phyloP scores from a whole-genome alignment of 164 flowering plant species.

The Berberis thunbergii region DNA sequence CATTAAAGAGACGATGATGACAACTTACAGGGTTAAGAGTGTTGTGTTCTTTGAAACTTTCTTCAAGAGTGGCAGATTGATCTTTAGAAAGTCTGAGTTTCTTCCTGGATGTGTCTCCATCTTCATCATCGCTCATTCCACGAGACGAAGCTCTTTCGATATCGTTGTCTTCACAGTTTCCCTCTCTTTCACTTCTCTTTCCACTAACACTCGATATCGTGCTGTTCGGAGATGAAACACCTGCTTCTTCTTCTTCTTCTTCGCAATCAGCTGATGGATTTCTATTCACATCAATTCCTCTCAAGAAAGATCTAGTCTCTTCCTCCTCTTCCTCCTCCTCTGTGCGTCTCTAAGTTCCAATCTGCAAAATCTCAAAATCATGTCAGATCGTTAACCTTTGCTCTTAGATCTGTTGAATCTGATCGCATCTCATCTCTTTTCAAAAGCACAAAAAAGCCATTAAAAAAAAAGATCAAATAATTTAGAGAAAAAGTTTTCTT shows the following conservation, averaged over 20 bases:
- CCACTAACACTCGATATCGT: conserved; percentile 31
- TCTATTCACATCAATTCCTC: conserved; percentile 81
- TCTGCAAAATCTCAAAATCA: conserved; percentile 21
- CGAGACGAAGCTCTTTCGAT: conserved; percentile 13
- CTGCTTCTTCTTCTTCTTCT: conserved; percentile 45
- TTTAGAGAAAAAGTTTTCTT: too few species aligned
- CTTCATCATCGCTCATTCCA: conserved; percentile 20
- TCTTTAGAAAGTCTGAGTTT: conserved; percentile 25
- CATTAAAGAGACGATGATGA: neutral
- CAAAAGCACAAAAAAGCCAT: too few species aligned
- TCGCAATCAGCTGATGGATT: conserved; percentile 43
- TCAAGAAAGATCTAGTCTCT: conserved; percentile 46
- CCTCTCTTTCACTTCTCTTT: conserved; percentile 30
- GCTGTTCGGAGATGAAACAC: conserved; percentile 43
- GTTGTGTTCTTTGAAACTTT: conserved; percentile 24
- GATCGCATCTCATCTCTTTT: too few species aligned
- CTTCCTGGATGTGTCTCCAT: conserved; percentile 17
- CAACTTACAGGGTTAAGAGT: conserved; percentile 25
- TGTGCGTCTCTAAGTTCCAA: conserved; percentile 30
- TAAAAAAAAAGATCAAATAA: too few species aligned
- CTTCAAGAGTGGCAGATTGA: conserved; percentile 24
- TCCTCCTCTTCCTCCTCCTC: too few species aligned
- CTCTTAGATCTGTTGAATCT: conserved; percentile 4
- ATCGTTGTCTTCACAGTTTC: conserved; percentile 13
- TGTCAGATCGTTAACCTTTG: neutral